A percentile compares a stretch with the other conserved stretches of the same genome.
These are phyloP conservation scores for Aspergillus sp. DNA, from an alignment of 2,329 filamentous ascomycete species.

Conservation along the genomic window DNA sequence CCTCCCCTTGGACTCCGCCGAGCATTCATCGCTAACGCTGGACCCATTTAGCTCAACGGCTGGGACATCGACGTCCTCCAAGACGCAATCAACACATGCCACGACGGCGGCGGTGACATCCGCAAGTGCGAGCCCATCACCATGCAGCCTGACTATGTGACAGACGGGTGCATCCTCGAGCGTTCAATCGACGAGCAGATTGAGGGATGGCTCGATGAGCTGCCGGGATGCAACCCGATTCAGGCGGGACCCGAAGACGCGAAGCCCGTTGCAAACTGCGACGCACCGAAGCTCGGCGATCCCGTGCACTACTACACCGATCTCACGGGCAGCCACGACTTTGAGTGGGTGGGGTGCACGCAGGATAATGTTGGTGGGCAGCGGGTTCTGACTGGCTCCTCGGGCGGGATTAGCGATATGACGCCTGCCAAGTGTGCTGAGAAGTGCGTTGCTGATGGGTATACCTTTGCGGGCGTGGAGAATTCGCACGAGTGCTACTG, in stretches of 20 bases:
- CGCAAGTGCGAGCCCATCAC: not conserved
- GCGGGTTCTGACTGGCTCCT: not conserved
- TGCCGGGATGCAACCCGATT: constrained; percentile 12
- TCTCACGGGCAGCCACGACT: not conserved
- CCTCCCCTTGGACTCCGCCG: not conserved
- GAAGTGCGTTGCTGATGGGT: constrained; percentile 7
- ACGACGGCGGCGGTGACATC: constrained; percentile 8
- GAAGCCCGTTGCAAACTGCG: not conserved
- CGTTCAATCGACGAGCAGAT: constrained; percentile 8
- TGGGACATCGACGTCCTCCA: constrained; percentile 10
- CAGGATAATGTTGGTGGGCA: constrained; percentile 4
- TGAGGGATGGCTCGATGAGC: constrained; percentile 12
- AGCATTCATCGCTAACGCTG: not conserved
- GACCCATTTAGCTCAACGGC: not conserved
- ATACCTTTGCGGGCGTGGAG: constrained; percentile 10
- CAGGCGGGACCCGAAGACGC: constrained; percentile 6
- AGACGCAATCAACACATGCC: constrained; percentile 6
- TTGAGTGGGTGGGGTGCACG: constrained; percentile 12
- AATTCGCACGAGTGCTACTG: constrained; percentile 11
- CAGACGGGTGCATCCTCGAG: constrained; percentile 8
- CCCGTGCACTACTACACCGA: constrained; percentile 13
- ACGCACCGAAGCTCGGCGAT: not conserved
- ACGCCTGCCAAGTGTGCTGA: constrained; percentile 5
- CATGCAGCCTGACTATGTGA: not conserved
- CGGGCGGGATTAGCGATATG: not conserved